These are phyloP conservation scores for Alternaria sp. DNA, from an alignment of 2,329 filamentous ascomycete genomes.

Conservation along the genomic window DNA sequence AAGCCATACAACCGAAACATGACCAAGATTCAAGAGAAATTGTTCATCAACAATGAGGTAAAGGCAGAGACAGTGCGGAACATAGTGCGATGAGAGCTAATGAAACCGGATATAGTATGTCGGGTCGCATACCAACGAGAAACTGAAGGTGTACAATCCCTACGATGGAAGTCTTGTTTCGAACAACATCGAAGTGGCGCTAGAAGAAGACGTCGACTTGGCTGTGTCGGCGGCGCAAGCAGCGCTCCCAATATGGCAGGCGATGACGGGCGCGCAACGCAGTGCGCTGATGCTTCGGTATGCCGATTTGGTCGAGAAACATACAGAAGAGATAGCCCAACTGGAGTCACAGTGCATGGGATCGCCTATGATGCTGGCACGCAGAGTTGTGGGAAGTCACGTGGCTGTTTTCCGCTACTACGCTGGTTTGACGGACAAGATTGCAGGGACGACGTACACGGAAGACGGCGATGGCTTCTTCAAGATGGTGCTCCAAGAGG, in stretches of 20 bases:
- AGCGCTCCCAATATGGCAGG: constrained; percentile 35
- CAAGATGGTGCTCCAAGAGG: constrained; percentile 20
- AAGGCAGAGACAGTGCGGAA: neutral
- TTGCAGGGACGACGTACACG: constrained; percentile 28
- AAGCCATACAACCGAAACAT: neutral
- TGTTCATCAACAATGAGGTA: constrained; percentile 45
- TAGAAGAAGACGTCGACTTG: constrained; percentile 35
- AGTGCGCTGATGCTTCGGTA: constrained; percentile 34
- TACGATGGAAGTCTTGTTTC: constrained; percentile 35
- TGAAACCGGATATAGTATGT: constrained; percentile 26
- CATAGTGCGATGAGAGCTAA: neutral
- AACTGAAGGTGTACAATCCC: constrained; percentile 35
- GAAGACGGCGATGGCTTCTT: neutral
- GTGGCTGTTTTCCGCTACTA: constrained; percentile 1
- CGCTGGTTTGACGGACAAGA: constrained; percentile 31
- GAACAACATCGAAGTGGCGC: constrained; percentile 34
- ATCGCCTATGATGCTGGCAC: constrained; percentile 18
- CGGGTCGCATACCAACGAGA: constrained; percentile 32
- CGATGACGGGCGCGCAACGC: constrained; percentile 32
- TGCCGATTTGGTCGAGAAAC: constrained; percentile 36
- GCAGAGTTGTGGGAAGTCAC: constrained; percentile 13
- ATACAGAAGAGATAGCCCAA: constrained; percentile 16
- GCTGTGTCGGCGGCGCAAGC: constrained; percentile 36
- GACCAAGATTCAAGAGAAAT: constrained; percentile 17
- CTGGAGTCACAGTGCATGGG: constrained; percentile 32